These are phyloP conservation scores for Tremellales sp. DNA, from an alignment of 1,284 basidiomycete genomes.

Conservation along the genomic window DNA sequence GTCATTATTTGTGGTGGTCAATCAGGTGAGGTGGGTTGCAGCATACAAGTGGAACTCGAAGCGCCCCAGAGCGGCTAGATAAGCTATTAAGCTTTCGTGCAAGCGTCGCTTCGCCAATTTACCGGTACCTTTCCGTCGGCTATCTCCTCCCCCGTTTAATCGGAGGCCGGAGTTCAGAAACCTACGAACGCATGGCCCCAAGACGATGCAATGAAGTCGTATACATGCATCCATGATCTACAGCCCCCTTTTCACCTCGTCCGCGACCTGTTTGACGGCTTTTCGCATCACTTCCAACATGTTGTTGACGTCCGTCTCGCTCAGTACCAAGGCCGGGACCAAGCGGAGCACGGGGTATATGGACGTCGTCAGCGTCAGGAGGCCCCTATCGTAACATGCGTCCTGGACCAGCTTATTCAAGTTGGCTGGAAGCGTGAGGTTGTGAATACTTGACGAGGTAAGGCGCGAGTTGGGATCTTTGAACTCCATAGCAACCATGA, in stretches of 20 bases:
- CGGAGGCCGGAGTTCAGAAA: no score
- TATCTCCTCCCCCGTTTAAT: no score
- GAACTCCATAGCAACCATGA: constrained; percentile 77
- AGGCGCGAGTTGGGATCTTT: constrained; percentile 40
- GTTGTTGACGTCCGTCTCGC: constrained; percentile 57
- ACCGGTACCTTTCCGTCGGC: no score
- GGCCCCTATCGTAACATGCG: constrained; percentile 72
- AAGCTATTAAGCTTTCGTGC: no score
- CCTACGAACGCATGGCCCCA: no score
- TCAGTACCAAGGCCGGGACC: constrained; percentile 64
- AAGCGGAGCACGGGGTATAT: constrained; percentile 52
- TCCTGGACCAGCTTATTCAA: constrained; percentile 66
- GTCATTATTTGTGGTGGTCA: no score
- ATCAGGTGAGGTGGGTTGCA: no score
- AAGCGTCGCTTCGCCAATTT: no score
- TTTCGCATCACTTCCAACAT: constrained; percentile 57
- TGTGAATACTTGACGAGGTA: constrained; percentile 18
- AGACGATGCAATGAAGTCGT: no score
- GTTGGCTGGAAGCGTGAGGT: constrained; percentile 55
- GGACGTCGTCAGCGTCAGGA: constrained; percentile 56
- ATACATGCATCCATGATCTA: not conserved
- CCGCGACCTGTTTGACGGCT: constrained; percentile 33
- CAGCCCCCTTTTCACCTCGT: constrained; percentile 1
- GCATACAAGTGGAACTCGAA: no score
- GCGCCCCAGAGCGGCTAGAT: no score